Base-by-base conservation (phyloP, 192 early-diverging fungal species). In the Coemansia sp. region DNA sequence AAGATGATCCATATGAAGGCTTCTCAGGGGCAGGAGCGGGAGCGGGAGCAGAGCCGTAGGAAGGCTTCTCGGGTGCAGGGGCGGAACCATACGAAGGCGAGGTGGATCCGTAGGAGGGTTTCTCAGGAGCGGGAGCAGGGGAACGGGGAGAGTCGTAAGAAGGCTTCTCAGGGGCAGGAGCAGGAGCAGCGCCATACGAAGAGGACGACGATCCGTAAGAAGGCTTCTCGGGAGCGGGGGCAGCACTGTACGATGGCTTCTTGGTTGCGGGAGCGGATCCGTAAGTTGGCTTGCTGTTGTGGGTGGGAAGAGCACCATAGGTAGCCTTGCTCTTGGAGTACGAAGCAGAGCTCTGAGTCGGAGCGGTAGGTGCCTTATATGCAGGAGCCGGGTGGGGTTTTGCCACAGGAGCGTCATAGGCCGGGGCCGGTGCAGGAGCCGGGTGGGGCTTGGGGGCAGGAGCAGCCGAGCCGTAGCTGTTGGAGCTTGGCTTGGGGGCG, bases 101-200 rank as follows among this genome's bases (percentile, higher is more conserved):
- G 11, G 17, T 20, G 4, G 63, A 8, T n/a, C 18, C 53, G 8
- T 55, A 35, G 7, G 55, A 57, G 32, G 55, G 55, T 32, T 57
- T 57, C 55, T 57, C 70, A 28, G 71, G 51, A 45, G 65, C 59
- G 18, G 71, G 71, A 6, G 68, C 68, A 18, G 66, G 55, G 2
- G 37, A 8, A 4, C 22, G 51, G 5, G 55, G 4, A 3, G 64
- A 11, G 34, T 33, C 55, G 8, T 57, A 35, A 28, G 55, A 57
- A 12, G 55, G 55, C 32, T 57, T 57, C 55, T 57, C 70, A 34
- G 72, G 61, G 34, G 65, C 60, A 18, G 71, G 71, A 2, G 67
- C 67, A 17, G 66, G 55, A 4, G 37, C 37, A 56, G 66, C 39
- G 34, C 33, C 65, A 22, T 68, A 68, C 2, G 56, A 45, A 51